Percentiles rank a stretch among this genome's conserved stretches.
Conservation (phyloP, 2,329 filamentous ascomycete species). For the Diplodia mutila region DNA sequence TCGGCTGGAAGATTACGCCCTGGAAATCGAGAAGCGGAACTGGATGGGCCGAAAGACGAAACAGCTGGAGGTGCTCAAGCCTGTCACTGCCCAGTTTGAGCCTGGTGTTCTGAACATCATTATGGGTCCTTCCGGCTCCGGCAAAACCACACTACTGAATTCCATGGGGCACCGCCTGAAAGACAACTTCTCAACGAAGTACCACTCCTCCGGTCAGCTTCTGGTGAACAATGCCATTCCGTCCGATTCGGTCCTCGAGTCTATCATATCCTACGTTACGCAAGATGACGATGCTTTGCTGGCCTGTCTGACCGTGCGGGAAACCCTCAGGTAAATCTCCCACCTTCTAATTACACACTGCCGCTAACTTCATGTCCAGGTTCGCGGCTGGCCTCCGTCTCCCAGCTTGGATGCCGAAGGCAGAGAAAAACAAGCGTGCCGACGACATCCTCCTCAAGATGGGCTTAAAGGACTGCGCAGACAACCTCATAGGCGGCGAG, state of each 20-base stretch:
- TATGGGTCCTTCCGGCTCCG: slow-evolving; percentile 78
- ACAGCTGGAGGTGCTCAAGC: slow-evolving; percentile 62
- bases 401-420: slow-evolving; percentile 69
- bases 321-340: slow-evolving; percentile 59
- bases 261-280: slow-evolving; percentile 75
- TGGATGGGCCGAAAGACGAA: slow-evolving; percentile 53
- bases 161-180: slow-evolving; percentile 71
- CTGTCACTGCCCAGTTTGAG: slow-evolving; percentile 68
- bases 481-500: slow-evolving; percentile 73
- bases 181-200: slow-evolving; percentile 64
- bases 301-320: slow-evolving; percentile 74
- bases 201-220: slow-evolving; percentile 64
- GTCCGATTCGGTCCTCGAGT: slow-evolving; percentile 69
- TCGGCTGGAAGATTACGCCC: slow-evolving; percentile 64
- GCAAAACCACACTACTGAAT: slow-evolving; percentile 76
- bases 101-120: slow-evolving; percentile 74
- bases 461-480: slow-evolving; percentile 77
- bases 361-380: slow-evolving; percentile 6
- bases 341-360: too few relatives aligned
- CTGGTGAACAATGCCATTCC: slow-evolving; percentile 72
- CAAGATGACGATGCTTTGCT: slow-evolving; percentile 78
- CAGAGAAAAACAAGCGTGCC: slow-evolving; percentile 68
- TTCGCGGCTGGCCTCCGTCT: slow-evolving; percentile 70
- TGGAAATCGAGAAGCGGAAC: slow-evolving; percentile 66
- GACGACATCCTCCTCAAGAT: slow-evolving; percentile 75